A percentile compares a stretch with the other conserved stretches of the same genome.
Conservation (phyloP, 2,329 filamentous ascomycete species). For the Hypocrella siamensis region DNA sequence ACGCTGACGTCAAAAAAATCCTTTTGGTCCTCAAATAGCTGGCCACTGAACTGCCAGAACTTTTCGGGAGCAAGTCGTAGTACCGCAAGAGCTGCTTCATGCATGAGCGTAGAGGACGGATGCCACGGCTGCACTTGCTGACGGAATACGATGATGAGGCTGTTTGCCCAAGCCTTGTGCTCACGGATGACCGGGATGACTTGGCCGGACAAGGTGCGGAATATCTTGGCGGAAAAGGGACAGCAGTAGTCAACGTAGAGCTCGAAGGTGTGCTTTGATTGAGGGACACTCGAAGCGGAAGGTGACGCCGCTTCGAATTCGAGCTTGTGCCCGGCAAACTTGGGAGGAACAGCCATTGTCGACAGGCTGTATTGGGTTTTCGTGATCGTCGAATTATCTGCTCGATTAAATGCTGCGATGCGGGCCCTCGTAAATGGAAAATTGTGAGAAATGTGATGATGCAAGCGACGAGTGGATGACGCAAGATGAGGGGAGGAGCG, state of each 20-base stretch:
- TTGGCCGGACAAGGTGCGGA: conserved; percentile 55
- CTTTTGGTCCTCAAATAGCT: conserved; percentile 49
- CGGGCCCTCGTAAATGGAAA: too few species aligned
- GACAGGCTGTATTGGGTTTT: too few species aligned
- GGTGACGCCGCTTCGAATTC: conserved; percentile 24
- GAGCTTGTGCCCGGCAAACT: conserved; percentile 59
- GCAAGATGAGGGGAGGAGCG: too few species aligned
- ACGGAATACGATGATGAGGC: conserved; percentile 66
- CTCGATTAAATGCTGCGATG: too few species aligned
- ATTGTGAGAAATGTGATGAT: too few species aligned
- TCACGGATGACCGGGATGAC: conserved; percentile 49
- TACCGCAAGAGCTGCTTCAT: conserved; percentile 76
- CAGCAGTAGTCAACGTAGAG: conserved; percentile 82
- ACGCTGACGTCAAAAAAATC: conserved; percentile 76
- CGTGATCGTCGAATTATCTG: too few species aligned
- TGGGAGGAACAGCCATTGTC: conserved; percentile 62
- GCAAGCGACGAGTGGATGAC: too few species aligned
- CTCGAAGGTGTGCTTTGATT: conserved; percentile 43
- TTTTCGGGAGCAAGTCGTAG: conserved; percentile 50
- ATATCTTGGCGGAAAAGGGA: conserved; percentile 53
- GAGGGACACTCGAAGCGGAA: conserved; percentile 19
- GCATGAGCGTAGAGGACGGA: conserved; percentile 63
- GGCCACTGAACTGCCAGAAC: conserved; percentile 68
- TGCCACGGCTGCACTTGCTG: conserved; percentile 95
- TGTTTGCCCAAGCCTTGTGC: conserved; percentile 38